These are phyloP conservation scores for Gastrodia elata DNA, from an alignment of 106 monocot genomes.

Conservation along the genomic window DNA sequence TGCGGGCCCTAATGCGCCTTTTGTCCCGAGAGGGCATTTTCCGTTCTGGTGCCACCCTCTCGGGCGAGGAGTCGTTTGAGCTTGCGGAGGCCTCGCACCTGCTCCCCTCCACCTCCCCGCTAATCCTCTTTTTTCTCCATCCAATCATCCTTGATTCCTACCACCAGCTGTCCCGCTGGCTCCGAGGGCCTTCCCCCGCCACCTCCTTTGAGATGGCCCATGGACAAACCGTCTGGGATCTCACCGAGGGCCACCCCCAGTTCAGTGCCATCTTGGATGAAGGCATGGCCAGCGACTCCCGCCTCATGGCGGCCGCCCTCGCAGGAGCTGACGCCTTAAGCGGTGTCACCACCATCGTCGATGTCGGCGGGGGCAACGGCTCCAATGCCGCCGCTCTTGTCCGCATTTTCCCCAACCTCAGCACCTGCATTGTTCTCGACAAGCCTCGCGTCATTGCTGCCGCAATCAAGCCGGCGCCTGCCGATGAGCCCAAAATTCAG, in stretches of 20 bases:
- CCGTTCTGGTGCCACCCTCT: not conserved
- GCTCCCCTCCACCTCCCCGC: conserved; percentile 3
- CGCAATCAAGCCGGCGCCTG: not conserved
- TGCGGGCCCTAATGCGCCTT: conserved; percentile 18
- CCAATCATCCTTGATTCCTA: not conserved
- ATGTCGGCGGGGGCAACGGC: conserved; percentile 14
- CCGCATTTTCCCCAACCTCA: not conserved
- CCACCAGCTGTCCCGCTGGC: conserved; percentile 7
- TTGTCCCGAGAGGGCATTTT: conserved; percentile 10
- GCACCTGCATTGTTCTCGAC: conserved; percentile 10
- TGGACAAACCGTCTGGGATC: conserved; percentile 1
- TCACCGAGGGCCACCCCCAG: not conserved
- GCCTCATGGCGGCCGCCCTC: not conserved
- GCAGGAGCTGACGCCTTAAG: not conserved
- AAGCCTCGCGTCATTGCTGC: not conserved
- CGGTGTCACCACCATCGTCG: conserved; percentile 6
- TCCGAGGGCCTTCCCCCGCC: not conserved
- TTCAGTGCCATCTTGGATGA: conserved; percentile 4
- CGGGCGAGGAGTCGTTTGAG: not conserved
- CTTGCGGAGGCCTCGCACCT: not conserved
- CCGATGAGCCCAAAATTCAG: too few species aligned
- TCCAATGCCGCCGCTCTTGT: not conserved
- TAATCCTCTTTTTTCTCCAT: conserved; percentile 12
- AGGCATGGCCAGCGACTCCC: conserved; percentile 14
- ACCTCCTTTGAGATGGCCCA: not conserved